phyloP scores from a whole-genome alignment of 192 early-diverging fungal genomes.

The Helicostylum pulchrum region DNA sequence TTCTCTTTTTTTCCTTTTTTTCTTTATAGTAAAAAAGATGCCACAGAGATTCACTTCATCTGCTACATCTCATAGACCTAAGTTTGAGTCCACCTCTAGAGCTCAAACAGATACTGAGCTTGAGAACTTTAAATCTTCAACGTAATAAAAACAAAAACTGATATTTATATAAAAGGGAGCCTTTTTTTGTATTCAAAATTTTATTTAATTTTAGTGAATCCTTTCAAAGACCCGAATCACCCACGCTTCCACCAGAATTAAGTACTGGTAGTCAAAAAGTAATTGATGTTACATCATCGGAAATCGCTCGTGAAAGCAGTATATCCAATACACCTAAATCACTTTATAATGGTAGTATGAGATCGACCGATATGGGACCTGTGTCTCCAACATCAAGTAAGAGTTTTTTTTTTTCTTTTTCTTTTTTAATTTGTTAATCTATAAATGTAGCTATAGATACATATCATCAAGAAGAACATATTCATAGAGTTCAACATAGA shows the following conservation, averaged over 20 bases:
- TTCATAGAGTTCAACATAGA: neutral
- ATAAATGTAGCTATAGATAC: no score
- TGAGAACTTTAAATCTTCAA: no score
- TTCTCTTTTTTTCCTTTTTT: neutral
- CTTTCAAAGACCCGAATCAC: slow-evolving; percentile 26
- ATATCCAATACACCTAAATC: no score
- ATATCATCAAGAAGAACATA: neutral
- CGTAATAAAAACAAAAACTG: no score
- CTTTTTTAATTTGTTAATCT: no score
- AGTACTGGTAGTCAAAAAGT: neutral
- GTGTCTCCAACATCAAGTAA: slow-evolving; percentile 1
- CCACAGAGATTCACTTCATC: slow-evolving; percentile 9
- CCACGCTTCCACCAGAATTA: slow-evolving; percentile 18
- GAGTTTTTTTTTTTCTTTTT: no score
- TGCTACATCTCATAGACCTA: neutral
- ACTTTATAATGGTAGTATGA: neutral
- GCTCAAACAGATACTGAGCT: no score
- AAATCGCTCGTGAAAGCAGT: neutral
- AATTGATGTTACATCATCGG: neutral
- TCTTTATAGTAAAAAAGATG: neutral
- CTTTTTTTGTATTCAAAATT: no score
- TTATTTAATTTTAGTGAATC: no score
- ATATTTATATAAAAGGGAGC: no score
- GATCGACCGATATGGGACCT: neutral
- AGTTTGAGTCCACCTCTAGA: no score